Conservation (phyloP, 306 rosid genomes). For the Citrullus amarus region DNA sequence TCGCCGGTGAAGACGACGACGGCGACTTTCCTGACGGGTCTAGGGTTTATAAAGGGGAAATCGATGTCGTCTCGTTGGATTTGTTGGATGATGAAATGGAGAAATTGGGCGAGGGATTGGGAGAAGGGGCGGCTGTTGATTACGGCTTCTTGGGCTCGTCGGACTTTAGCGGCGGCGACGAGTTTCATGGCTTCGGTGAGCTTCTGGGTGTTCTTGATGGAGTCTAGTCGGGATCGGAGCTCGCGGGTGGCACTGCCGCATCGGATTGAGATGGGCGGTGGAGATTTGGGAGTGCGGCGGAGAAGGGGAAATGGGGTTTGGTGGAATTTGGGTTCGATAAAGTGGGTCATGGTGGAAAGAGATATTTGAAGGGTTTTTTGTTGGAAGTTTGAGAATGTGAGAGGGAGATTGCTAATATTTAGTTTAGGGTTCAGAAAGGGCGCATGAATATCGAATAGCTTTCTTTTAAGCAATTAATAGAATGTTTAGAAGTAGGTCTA, state of each 20-base stretch:
- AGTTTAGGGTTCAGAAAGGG: too few species aligned
- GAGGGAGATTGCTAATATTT: too few species aligned
- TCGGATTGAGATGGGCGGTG: slow-evolving; percentile 8
- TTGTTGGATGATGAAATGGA: slow-evolving; percentile 35
- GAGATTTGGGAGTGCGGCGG: slow-evolving; percentile 4
- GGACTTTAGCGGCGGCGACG: slow-evolving; percentile 62
- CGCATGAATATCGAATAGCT: too few species aligned
- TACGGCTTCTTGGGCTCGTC: slow-evolving; percentile 76
- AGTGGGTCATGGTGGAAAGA: neutral
- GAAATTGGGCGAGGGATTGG: slow-evolving; percentile 34
- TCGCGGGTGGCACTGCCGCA: slow-evolving; percentile 40
- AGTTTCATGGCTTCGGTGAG: slow-evolving; percentile 78
- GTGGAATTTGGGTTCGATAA: neutral
- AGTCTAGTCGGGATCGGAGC: slow-evolving; percentile 38
- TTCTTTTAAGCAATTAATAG: too few species aligned
- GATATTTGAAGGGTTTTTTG: neutral
- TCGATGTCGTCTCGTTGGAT: slow-evolving; percentile 41
- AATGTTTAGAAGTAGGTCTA: too few species aligned
- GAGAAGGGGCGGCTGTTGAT: slow-evolving; percentile 61
- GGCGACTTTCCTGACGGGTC: slow-evolving; percentile 44
- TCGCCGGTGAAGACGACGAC: slow-evolving; percentile 51
- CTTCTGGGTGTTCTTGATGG: slow-evolving; percentile 44
- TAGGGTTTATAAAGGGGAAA: slow-evolving; percentile 29
- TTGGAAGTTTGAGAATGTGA: too few species aligned
- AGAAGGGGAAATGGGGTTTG: slow-evolving; percentile 15